Percentiles rank a stretch among this genome's conserved stretches.
Conservation (phyloP, 306 rosid genomes). For the Prinsepia uniflora region DNA sequence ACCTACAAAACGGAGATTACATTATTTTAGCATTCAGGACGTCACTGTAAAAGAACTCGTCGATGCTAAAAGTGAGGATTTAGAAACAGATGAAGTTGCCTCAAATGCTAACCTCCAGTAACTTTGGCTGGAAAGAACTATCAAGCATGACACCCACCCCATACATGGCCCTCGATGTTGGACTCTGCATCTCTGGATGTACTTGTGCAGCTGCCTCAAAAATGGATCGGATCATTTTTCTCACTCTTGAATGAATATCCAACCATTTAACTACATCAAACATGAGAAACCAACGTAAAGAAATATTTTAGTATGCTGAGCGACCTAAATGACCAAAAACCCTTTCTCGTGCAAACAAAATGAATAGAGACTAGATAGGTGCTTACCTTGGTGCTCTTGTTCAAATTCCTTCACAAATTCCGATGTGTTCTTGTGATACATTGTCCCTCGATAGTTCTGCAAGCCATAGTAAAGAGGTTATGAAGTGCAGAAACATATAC, state of each 20-base stretch:
- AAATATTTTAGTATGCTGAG: conserved; percentile 2
- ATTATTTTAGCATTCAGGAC: neutral
- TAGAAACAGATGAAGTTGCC: neutral
- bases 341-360: conserved; percentile 15
- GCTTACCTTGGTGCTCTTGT: conserved; percentile 80
- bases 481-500: neutral
- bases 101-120: conserved; percentile 67
- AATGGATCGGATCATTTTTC: conserved; percentile 65
- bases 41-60: neutral
- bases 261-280: conserved; percentile 69
- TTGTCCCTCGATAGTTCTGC: conserved; percentile 80
- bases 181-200: conserved; percentile 88
- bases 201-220: conserved; percentile 75
- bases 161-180: conserved; percentile 78
- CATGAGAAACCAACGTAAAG: conserved; percentile 3
- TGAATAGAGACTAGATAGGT: neutral
- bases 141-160: conserved; percentile 97
- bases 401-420: conserved; percentile 90
- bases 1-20: conserved; percentile 44
- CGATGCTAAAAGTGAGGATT: neutral
- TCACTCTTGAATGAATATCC: conserved; percentile 67
- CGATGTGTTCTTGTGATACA: conserved; percentile 55
- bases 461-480: conserved; percentile 23
- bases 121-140: conserved; percentile 64
- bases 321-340: conserved; percentile 1